Conservation (phyloP, 192 early-diverging fungal species). For the Coemansia sp. region DNA sequence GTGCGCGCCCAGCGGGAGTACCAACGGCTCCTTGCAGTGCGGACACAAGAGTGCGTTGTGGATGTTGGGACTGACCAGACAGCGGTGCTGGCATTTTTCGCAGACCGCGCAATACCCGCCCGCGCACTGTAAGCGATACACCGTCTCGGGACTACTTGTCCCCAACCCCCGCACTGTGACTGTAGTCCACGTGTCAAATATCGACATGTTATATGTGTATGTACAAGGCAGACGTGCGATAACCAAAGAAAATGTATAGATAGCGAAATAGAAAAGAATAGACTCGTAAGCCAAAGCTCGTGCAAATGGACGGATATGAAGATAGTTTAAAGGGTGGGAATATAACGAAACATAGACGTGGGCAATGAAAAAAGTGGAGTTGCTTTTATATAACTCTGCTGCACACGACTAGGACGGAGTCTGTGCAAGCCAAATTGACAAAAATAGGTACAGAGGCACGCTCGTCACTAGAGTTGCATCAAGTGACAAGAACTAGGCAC, state of each 20-base stretch:
- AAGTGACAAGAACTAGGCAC: neutral
- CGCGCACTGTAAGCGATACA: constrained; percentile 22
- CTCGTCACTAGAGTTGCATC: neutral
- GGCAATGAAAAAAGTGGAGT: neutral
- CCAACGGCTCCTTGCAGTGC: constrained; percentile 30
- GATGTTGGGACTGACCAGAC: constrained; percentile 42
- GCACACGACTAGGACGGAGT: neutral
- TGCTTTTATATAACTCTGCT: neutral
- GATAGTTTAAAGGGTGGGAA: neutral
- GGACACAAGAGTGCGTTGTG: constrained; percentile 31
- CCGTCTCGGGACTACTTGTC: constrained; percentile 3
- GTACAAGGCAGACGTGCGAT: neutral
- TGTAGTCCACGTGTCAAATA: constrained; percentile 19
- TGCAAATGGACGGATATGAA: neutral
- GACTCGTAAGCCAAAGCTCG: neutral
- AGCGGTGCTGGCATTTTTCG: constrained; percentile 35
- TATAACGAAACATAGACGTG: neutral
- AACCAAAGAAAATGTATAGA: neutral
- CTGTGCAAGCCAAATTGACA: neutral
- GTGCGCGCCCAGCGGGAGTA: constrained; percentile 44
- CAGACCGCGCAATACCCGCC: constrained; percentile 39
- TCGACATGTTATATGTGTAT: constrained; percentile 6
- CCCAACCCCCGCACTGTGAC: constrained; percentile 14
- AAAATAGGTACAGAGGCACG: too few relatives aligned
- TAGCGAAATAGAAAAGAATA: neutral